phyloP scores from a whole-genome alignment of 2,329 filamentous ascomycete genomes.

The Huntiella decipiens region DNA sequence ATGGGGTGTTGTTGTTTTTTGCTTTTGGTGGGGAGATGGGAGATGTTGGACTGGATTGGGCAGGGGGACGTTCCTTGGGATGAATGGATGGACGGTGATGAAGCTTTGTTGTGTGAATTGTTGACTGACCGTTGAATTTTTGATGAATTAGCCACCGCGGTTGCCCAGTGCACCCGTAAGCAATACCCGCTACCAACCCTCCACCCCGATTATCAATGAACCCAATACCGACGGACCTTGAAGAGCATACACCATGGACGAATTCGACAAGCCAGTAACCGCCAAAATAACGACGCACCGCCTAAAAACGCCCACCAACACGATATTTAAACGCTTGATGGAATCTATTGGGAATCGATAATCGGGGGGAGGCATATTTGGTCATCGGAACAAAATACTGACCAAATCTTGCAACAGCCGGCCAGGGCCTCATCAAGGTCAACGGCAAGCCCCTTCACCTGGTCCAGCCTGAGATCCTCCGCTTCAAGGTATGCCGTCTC shows the following conservation, averaged over 20 bases:
- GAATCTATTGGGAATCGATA: background rate
- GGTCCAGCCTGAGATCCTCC: slow-evolving; percentile 88
- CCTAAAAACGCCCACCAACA: background rate
- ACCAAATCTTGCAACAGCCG: slow-evolving; percentile 17
- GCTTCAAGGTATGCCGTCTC: slow-evolving; percentile 62
- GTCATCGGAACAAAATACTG: slow-evolving; percentile 5
- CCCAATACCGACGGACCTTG: background rate
- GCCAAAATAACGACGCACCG: background rate
- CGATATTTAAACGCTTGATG: background rate
- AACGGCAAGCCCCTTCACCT: slow-evolving; percentile 92
- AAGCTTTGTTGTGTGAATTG: background rate
- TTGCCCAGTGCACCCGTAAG: slow-evolving; percentile 70
- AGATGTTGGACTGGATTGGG: background rate
- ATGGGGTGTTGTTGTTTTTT: no score
- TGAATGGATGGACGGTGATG: background rate
- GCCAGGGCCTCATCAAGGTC: slow-evolving; percentile 78
- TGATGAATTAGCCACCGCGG: slow-evolving; percentile 40
- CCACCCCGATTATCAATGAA: background rate
- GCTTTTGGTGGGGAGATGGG: background rate
- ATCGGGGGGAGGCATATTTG: background rate
- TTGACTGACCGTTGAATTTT: slow-evolving; percentile 2
- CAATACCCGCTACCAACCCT: slow-evolving; percentile 1
- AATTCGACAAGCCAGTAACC: background rate
- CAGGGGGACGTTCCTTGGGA: background rate
- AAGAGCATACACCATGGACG: background rate